Base-by-base conservation (phyloP, 2,329 filamentous ascomycete genomes). In the Spiromastix sp. region DNA sequence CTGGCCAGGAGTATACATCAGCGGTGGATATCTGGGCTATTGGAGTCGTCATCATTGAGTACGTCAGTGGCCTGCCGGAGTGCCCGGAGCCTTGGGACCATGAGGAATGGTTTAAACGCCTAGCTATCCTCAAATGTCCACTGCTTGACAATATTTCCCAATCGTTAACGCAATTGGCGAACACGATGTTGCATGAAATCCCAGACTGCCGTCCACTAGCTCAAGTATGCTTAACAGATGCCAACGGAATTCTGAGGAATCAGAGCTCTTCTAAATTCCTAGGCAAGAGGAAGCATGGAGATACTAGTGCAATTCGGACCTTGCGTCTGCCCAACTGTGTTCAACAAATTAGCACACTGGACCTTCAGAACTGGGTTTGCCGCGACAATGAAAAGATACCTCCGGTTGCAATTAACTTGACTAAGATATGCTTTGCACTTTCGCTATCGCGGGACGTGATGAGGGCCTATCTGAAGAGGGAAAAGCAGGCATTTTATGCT, bases 21-120 rank as follows among this genome's bases (percentile, higher is more conserved):
- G 32, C 29, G 13, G 26, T 35, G 4, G 36, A 41, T 16, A 38
- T 41, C n/a, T 39, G 39, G 39, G 22, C 36, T 4, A 36, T 41
- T 10, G 39, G 36, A 7, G 18, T 41, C 15, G 2, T 30, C 28
- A 30, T 30, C 16, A 3, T 30, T 17, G 10, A 30, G 28, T 30
- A 30, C 28, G 16, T 10, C 7, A 5, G 15, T 1, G 28, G 28
- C 9, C 28, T 30, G n/a, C 28, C 28, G 16, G n/a, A 10, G 28
- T 10, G 11, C 16, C 28, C 28, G 5, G 16, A 10, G n/a, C 28
- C 10, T 11, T 30, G 28, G 15, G 15, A 30, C 13, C 28, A 30
- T 30, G 13, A 30, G 9, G n/a, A 10, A 30, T 30, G 28, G 15
- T 15, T 4, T 30, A 15, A 30, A 30, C 10, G 9, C 13, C 28